phyloP scores from a whole-genome alignment of 441 rosid genomes.

The Populus trichocarpa region DNA sequence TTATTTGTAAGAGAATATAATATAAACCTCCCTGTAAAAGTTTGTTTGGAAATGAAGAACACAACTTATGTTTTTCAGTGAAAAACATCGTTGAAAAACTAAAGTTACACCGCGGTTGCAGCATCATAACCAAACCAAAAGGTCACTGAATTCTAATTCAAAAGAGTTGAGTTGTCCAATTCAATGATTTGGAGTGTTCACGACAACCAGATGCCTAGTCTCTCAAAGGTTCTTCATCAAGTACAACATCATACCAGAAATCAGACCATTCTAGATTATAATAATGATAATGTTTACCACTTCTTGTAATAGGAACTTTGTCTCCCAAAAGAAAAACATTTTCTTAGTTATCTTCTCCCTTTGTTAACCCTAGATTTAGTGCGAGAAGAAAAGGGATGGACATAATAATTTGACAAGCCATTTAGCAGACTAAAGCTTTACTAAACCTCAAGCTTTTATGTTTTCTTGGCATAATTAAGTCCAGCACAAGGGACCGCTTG shows the following conservation, averaged over 20 bases:
- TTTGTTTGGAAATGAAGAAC: too few species aligned
- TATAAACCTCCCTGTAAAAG: too few species aligned
- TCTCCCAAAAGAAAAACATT: slow-evolving; percentile 20
- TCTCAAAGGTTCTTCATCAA: slow-evolving; percentile 3
- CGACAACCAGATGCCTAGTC: slow-evolving; percentile 24
- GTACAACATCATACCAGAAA: slow-evolving; percentile 2
- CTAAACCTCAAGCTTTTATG: background rate
- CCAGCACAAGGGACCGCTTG: background rate
- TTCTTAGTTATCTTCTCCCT: background rate
- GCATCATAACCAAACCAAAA: background rate
- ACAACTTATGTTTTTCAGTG: too few species aligned
- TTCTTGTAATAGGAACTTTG: slow-evolving; percentile 14
- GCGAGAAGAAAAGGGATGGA: background rate
- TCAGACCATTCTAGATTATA: slow-evolving; percentile 22
- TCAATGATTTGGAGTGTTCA: slow-evolving; percentile 22
- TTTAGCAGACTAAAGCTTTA: background rate
- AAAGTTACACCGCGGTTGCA: background rate
- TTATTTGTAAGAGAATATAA: too few species aligned
- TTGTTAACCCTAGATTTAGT: slow-evolving; percentile 1
- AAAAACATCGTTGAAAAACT: too few species aligned
- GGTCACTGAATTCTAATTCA: background rate
- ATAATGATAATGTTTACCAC: slow-evolving; percentile 8
- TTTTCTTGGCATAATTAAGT: background rate
- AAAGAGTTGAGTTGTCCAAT: slow-evolving; percentile 34
- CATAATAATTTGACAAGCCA: slow-evolving; percentile 14